Evolutionary conservation across 495 filamentous ascomycete genomes (phyloP).

Genomic region (Penicillium salamii): DNA sequence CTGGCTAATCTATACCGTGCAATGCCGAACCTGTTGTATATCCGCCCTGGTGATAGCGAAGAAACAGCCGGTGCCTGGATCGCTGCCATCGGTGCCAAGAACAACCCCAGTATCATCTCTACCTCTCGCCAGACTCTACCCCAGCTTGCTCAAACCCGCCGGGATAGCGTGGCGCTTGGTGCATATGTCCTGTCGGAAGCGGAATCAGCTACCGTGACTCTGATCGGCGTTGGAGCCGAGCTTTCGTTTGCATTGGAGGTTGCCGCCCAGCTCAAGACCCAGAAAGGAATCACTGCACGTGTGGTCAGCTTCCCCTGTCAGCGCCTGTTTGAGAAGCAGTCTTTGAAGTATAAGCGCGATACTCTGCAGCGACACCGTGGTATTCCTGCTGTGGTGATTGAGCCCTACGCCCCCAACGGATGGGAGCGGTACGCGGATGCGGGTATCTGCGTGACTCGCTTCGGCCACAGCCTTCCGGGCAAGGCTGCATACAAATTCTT

Average conservation of each 20-base stretch:
- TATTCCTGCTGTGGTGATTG: constrained; percentile 50
- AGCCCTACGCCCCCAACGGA: constrained; percentile 53
- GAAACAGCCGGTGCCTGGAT: constrained; percentile 56
- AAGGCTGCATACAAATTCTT: constrained; percentile 53
- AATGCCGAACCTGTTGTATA: constrained; percentile 60
- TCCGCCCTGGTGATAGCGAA: constrained; percentile 55
- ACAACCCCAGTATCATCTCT: constrained; percentile 47
- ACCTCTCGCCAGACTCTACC: constrained; percentile 45
- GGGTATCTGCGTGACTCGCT: constrained; percentile 43
- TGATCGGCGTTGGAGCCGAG: constrained; percentile 50
- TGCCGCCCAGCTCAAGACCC: constrained; percentile 26
- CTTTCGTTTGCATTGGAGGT: constrained; percentile 45
- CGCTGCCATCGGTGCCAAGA: constrained; percentile 43
- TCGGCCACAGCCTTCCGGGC: constrained; percentile 50
- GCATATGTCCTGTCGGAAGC: constrained; percentile 49
- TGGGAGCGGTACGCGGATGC: constrained; percentile 61
- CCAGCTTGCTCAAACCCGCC: constrained; percentile 38
- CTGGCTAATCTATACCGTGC: constrained; percentile 55
- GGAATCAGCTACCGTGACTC: constrained; percentile 39
- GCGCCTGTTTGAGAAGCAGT: constrained; percentile 51
- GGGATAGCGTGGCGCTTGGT: constrained; percentile 39
- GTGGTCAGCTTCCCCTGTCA: constrained; percentile 56
- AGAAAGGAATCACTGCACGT: constrained; percentile 39
- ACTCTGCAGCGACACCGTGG: constrained; percentile 33
- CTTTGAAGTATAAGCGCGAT: constrained; percentile 44